Evolutionary conservation across 116 monocot species (phyloP).

Genomic region (Iris pallida): DNA sequence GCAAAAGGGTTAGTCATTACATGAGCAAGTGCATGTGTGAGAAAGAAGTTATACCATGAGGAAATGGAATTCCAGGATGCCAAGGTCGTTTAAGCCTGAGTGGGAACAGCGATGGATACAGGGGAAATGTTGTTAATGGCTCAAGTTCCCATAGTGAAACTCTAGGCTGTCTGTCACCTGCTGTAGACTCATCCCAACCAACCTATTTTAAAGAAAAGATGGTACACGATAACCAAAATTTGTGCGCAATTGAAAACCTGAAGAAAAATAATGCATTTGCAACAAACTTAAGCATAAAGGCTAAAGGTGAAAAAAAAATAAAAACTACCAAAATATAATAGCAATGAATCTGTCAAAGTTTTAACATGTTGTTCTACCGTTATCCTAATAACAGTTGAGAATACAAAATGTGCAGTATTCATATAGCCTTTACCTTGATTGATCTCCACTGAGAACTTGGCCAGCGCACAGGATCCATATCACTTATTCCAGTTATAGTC

Average conservation of each 20-base stretch:
- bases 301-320: background rate
- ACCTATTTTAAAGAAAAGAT: conserved; percentile 46
- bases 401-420: background rate
- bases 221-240: background rate
- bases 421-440: conserved; percentile 55
- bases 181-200: conserved; percentile 99
- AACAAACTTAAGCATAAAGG: background rate
- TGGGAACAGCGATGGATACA: conserved; percentile 98
- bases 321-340: background rate
- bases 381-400: no score
- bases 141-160: conserved; percentile 99
- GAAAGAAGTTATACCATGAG: conserved; percentile 42
- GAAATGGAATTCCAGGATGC: conserved; percentile 62
- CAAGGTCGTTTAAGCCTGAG: conserved; percentile 89
- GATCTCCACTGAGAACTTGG: conserved; percentile 93
- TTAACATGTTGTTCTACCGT: background rate
- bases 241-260: background rate
- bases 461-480: conserved; percentile 86
- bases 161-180: conserved; percentile 89
- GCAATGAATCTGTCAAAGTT: background rate
- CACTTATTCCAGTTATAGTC: conserved; percentile 80
- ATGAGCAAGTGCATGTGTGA: background rate
- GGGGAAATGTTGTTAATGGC: conserved; percentile 93
- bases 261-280: background rate
- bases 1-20: background rate